phyloP scores from a whole-genome alignment of 2,329 filamentous ascomycete genomes.

The Huntiella omanensis region DNA sequence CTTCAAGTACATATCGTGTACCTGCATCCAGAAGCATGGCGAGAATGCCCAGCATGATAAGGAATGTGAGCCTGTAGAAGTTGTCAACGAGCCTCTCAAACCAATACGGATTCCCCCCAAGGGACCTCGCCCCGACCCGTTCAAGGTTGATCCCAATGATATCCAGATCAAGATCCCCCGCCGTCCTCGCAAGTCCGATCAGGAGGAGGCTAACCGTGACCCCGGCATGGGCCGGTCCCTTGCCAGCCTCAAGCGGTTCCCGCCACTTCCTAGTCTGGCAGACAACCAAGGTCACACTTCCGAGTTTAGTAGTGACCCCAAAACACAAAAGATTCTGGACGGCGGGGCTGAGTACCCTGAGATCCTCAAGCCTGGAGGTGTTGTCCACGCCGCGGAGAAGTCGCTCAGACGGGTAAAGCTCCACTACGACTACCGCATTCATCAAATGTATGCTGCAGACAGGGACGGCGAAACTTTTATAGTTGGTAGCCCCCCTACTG shows the following conservation, averaged over 20 bases:
- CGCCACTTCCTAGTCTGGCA: neutral
- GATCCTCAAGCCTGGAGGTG: neutral
- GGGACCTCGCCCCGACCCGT: too few species aligned
- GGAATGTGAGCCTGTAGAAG: neutral
- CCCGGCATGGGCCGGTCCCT: too few species aligned
- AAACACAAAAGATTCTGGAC: neutral
- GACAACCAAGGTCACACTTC: neutral
- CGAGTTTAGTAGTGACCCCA: neutral
- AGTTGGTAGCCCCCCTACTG: slow-evolving; percentile 7
- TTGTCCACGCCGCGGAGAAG: neutral
- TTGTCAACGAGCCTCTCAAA: too few species aligned
- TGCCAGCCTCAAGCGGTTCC: neutral
- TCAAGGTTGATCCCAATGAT: too few species aligned
- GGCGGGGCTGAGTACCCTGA: neutral
- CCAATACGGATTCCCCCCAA: too few species aligned
- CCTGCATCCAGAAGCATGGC: neutral
- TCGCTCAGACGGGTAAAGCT: slow-evolving; percentile 1
- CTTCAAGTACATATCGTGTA: neutral
- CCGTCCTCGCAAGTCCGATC: too few species aligned
- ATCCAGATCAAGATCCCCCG: too few species aligned
- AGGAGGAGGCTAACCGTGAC: too few species aligned
- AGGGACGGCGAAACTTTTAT: slow-evolving; percentile 8
- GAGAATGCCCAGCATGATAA: neutral
- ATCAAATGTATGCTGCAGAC: slow-evolving; percentile 8
- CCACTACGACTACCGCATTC: slow-evolving; percentile 6